Base-by-base conservation (phyloP, 2,329 filamentous ascomycete species). In the Bipolaris gigantea region DNA sequence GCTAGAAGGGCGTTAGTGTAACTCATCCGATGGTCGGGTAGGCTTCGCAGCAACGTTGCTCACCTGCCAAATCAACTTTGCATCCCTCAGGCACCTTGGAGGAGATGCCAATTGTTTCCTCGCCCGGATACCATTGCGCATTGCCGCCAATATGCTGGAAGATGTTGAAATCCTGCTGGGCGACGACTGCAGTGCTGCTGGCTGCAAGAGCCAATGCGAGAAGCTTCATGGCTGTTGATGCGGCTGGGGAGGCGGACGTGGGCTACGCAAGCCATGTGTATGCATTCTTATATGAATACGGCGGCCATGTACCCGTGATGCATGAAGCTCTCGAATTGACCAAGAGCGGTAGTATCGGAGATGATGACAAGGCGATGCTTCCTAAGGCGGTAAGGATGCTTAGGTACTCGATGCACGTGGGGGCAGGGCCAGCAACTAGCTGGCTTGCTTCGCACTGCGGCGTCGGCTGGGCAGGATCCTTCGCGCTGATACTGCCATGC, bases 71-170 rank as follows among this genome's bases (percentile, higher is more conserved):
- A 54, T 88, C 83, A 4, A 88, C 80, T 9, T 73, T 74, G 66
- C 85, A 88, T 39, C 79, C 77, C 1, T 80, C 75, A 0, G 85
- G 85, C 1, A 83, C 75, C 4, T 80, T 76, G 27, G 79, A 73
- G 0, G 81, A 80, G 50, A 87, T 83, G 11, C 74, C 76, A 55
- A 82, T 79, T 42, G 85, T 78, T 61, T 86, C 80, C 38, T 42
- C 53, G 65, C 70, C 69, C n/a, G 67, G 55, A 42, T 74, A 72
- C 69, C 73, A 76, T 48, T 72, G 74, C n/a, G 64, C 70, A 50
- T 75, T 77, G 33, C 73, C 75, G 48, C 73, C 74, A 7, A 77
- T 60, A 43, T 74, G 71, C 32, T 71, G 66, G 16, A 74, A 55
- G 27, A 69, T 60, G 48, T 73, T 63, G 59, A 72, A 73, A 33